These are phyloP conservation scores for Zasmidium angulare DNA, from an alignment of 2,329 filamentous ascomycete genomes.

Conservation along the genomic window DNA sequence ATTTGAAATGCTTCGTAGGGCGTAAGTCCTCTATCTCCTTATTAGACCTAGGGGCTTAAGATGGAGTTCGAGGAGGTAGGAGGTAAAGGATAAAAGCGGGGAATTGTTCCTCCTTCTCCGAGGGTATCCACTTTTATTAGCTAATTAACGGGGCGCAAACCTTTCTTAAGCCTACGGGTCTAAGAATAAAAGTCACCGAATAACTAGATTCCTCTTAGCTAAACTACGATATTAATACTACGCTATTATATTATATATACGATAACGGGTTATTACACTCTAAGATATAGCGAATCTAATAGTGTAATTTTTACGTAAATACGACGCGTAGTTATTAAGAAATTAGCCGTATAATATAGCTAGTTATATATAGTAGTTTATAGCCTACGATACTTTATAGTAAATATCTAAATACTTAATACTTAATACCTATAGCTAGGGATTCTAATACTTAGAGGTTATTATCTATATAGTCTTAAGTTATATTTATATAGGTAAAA, in stretches of 20 bases:
- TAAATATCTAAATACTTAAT: neutral
- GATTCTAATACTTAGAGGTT: neutral
- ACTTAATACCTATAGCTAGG: neutral
- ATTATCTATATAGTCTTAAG: neutral
- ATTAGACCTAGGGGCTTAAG: no score
- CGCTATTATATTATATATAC: neutral
- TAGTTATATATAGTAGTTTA: neutral
- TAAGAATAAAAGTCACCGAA: neutral
- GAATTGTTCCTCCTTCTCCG: no score
- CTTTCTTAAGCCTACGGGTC: neutral
- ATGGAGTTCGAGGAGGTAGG: no score
- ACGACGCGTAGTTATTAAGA: neutral
- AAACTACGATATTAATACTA: neutral
- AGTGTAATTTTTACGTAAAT: neutral
- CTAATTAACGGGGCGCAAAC: neutral
- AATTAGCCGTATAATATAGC: neutral
- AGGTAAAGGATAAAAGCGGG: no score
- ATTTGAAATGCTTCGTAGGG: no score
- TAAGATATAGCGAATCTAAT: neutral
- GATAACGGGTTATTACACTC: neutral
- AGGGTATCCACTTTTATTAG: neutral
- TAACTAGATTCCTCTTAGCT: neutral
- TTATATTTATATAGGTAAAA: neutral
- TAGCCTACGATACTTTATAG: neutral
- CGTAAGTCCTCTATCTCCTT: no score